Conservation (phyloP, 2,329 filamentous ascomycete species). For the Epichloe sylvatica region DNA sequence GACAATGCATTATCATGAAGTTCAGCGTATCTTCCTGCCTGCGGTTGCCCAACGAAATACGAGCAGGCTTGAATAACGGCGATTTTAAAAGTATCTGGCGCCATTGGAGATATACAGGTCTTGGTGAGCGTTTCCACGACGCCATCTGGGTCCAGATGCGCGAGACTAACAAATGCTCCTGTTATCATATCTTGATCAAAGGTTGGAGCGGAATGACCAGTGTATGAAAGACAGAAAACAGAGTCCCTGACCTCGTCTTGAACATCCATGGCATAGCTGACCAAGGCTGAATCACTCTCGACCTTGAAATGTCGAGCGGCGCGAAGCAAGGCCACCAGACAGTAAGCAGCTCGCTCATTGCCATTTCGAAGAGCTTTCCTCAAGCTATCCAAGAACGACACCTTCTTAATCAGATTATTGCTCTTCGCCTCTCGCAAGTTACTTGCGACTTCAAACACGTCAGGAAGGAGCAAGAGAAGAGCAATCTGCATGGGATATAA, state of each 20-base stretch:
- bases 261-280: constrained; percentile 56
- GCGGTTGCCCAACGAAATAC: constrained; percentile 43
- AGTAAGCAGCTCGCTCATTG: constrained; percentile 54
- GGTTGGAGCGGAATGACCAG: constrained; percentile 30
- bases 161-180: constrained; percentile 50
- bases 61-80: constrained; percentile 48
- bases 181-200: constrained; percentile 54
- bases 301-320: constrained; percentile 49
- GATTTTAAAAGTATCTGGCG: constrained; percentile 47
- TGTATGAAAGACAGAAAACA: constrained; percentile 42
- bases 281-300: constrained; percentile 47
- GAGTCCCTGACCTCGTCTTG: constrained; percentile 55
- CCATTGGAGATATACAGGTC: constrained; percentile 40
- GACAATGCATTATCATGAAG: constrained; percentile 41
- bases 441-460: constrained; percentile 56
- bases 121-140: constrained; percentile 43
- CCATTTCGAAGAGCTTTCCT: constrained; percentile 49
- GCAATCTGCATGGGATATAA: constrained; percentile 50
- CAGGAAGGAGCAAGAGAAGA: constrained; percentile 49
- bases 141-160: constrained; percentile 46
- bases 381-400: constrained; percentile 48
- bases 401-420: constrained; percentile 49
- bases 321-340: constrained; percentile 47
- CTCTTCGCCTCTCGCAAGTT: constrained; percentile 51
- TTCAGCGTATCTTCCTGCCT: constrained; percentile 35